A percentile compares a stretch with the other conserved stretches of the same genome.
phyloP scores from a whole-genome alignment of 2,329 filamentous ascomycete genomes.

The Uncinocarpus reesii region DNA sequence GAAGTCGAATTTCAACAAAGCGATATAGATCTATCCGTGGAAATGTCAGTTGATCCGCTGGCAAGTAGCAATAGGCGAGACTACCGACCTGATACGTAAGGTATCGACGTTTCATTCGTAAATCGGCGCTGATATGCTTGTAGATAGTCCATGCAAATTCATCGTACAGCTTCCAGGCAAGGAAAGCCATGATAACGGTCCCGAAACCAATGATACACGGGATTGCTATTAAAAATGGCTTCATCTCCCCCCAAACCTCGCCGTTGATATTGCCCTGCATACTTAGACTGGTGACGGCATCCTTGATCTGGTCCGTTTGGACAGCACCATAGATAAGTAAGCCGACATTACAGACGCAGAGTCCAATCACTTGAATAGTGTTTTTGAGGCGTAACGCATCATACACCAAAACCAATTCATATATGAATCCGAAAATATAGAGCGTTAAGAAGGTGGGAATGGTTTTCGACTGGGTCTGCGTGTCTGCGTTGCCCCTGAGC shows the following conservation, averaged over 20 bases:
- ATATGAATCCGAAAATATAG: constrained; percentile 95
- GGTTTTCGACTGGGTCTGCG: constrained; percentile 43
- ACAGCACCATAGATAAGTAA: constrained; percentile 87
- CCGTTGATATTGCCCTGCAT: constrained; percentile 36
- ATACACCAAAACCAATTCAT: constrained; percentile 80
- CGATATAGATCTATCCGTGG: constrained; percentile 73
- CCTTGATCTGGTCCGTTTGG: constrained; percentile 79
- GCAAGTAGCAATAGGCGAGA: neutral
- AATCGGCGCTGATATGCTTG: constrained; percentile 95
- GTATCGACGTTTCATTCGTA: constrained; percentile 93
- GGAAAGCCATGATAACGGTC: constrained; percentile 60
- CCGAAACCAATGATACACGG: constrained; percentile 71
- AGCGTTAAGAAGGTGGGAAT: constrained; percentile 93
- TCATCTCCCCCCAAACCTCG: constrained; percentile 58
- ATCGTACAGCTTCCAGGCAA: constrained; percentile 92
- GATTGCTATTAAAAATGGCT: constrained; percentile 72
- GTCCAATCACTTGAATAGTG: constrained; percentile 94
- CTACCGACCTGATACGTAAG: constrained; percentile 81
- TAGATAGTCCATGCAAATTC: constrained; percentile 99
- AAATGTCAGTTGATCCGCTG: neutral
- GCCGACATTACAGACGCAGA: constrained; percentile 85
- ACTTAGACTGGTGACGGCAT: constrained; percentile 53
- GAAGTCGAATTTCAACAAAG: constrained; percentile 96
- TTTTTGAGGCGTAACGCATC: constrained; percentile 92
- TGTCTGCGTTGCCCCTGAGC: constrained; percentile 35